Percentiles rank a stretch among this genome's conserved stretches.
These are phyloP conservation scores for Dillenia turbinata DNA, from an alignment of 164 flowering plant genomes.

Conservation along the genomic window DNA sequence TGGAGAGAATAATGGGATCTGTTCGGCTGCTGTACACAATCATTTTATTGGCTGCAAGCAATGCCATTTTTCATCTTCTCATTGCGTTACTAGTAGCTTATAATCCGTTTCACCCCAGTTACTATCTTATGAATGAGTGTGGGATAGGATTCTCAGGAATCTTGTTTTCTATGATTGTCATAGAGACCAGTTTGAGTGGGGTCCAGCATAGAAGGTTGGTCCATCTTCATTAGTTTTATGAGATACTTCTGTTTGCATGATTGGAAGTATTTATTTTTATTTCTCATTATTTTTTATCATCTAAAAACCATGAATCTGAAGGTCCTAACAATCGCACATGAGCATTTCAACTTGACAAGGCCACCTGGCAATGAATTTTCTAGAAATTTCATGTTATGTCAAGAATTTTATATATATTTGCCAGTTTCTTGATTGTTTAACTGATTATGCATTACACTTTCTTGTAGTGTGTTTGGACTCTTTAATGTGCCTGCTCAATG, in stretches of 20 bases:
- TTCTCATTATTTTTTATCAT: no score
- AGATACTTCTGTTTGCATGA: no score
- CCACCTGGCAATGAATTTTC: no score
- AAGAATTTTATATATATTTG: no score
- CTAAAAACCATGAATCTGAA: no score
- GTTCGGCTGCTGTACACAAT: constrained; percentile 62
- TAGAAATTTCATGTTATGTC: no score
- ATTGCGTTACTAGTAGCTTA: constrained; percentile 60
- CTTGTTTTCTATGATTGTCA: constrained; percentile 93
- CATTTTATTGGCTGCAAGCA: constrained; percentile 71
- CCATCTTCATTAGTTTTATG: no score
- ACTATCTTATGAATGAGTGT: constrained; percentile 69
- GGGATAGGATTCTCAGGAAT: constrained; percentile 96
- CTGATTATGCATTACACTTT: constrained; percentile 7
- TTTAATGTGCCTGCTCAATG: constrained; percentile 93
- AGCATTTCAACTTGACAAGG: no score
- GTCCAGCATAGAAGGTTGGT: constrained; percentile 81
- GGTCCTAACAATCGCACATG: no score
- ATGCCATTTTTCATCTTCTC: constrained; percentile 75
- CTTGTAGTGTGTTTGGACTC: constrained; percentile 91
- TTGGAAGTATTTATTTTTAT: no score
- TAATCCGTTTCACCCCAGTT: constrained; percentile 48
- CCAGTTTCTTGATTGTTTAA: no score
- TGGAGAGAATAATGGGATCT: constrained; percentile 98
- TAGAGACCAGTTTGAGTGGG: constrained; percentile 93